phyloP scores from a whole-genome alignment of 768 basidiomycete species.

The Kwoniella mangroviensis region DNA sequence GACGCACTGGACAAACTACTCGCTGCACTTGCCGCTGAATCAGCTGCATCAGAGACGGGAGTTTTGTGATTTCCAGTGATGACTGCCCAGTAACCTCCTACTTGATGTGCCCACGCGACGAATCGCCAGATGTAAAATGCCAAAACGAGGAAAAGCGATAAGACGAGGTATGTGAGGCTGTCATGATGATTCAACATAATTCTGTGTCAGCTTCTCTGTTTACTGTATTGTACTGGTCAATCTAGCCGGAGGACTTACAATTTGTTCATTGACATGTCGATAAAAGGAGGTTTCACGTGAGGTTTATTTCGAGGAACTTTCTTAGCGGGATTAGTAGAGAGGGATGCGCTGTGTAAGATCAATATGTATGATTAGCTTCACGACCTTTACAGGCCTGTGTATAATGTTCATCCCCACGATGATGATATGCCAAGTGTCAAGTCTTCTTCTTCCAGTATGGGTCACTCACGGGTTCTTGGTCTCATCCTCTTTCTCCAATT shows the following conservation, averaged over 20 bases:
- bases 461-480: slow-evolving; percentile 41
- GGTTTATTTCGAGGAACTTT: slow-evolving; percentile 49
- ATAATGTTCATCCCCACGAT: too few relatives aligned
- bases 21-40: slow-evolving; percentile 27
- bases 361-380: not conserved
- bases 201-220: too few relatives aligned
- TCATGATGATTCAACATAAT: not conserved
- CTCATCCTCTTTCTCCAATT: slow-evolving; percentile 23
- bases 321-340: slow-evolving; percentile 46
- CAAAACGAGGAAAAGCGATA: slow-evolving; percentile 42
- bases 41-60: slow-evolving; percentile 19
- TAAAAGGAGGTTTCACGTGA: slow-evolving; percentile 53
- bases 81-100: slow-evolving; percentile 57
- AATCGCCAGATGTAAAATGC: slow-evolving; percentile 55
- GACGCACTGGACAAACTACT: slow-evolving; percentile 17
- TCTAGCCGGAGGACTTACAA: slow-evolving; percentile 55
- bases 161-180: slow-evolving; percentile 54
- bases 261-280: slow-evolving; percentile 52
- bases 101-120: slow-evolving; percentile 53
- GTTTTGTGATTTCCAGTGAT: slow-evolving; percentile 44
- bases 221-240: too few relatives aligned
- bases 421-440: too few relatives aligned
- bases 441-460: too few relatives aligned
- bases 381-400: too few relatives aligned
- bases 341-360: slow-evolving; percentile 40